Conservation (phyloP, 2,329 filamentous ascomycete species). For the Gaeumannomyces sp. region DNA sequence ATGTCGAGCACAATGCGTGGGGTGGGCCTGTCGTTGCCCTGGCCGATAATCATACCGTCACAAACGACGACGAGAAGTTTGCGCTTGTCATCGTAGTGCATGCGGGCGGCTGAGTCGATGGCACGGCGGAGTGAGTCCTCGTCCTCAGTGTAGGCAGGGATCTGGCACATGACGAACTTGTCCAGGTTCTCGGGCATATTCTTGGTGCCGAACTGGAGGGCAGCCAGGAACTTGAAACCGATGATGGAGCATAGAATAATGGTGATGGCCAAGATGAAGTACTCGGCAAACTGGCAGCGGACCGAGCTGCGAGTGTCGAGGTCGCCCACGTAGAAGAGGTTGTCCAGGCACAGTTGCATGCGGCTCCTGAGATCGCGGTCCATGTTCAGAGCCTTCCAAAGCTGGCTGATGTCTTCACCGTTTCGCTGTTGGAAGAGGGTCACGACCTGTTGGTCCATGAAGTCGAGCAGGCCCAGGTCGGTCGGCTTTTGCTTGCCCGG, state of each 20-base stretch:
- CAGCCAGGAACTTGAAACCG: conserved; percentile 93
- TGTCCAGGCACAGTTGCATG: conserved; percentile 82
- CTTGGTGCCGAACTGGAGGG: conserved; percentile 87
- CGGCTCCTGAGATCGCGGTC: conserved; percentile 48
- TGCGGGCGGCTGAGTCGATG: conserved; percentile 90
- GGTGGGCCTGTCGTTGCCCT: conserved; percentile 93
- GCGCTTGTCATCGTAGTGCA: conserved; percentile 97
- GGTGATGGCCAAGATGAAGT: conserved; percentile 82
- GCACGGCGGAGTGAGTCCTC: conserved; percentile 95
- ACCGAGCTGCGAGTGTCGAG: conserved; percentile 85
- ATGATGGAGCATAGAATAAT: conserved; percentile 75
- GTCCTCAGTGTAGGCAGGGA: conserved; percentile 96
- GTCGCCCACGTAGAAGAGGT: conserved; percentile 89
- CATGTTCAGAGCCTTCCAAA: conserved; percentile 68
- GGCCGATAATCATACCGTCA: conserved; percentile 98
- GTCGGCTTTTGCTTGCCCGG: conserved; percentile 42
- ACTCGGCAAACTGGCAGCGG: conserved; percentile 80
- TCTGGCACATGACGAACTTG: conserved; percentile 97
- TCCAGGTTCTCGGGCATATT: conserved; percentile 92
- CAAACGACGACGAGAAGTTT: conserved; percentile 90
- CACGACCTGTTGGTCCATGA: conserved; percentile 73
- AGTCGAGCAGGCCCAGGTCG: conserved; percentile 49
- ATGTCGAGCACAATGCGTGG: conserved; percentile 96
- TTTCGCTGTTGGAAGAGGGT: conserved; percentile 69
- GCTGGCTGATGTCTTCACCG: conserved; percentile 75